Conservation (phyloP, 2,329 filamentous ascomycete genomes). For the Juglanconis juglandina region DNA sequence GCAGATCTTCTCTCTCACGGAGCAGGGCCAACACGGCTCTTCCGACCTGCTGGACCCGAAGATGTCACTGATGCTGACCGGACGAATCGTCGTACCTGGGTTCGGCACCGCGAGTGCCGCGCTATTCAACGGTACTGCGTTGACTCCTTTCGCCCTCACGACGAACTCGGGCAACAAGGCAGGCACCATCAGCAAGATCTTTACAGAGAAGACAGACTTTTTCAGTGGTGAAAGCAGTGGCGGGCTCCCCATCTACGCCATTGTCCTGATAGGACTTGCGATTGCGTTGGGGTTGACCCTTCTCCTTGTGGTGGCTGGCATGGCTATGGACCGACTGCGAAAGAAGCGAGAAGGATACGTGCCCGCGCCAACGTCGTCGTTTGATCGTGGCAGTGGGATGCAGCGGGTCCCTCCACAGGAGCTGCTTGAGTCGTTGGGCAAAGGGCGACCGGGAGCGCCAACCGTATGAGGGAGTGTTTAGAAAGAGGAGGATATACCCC, state of each 20-base stretch:
- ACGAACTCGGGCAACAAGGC: constrained; percentile 60
- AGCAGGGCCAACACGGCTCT: constrained; percentile 55
- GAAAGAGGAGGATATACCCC: constrained; percentile 10
- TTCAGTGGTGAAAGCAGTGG: constrained; percentile 52
- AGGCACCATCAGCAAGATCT: constrained; percentile 76
- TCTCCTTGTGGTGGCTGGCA: constrained; percentile 70
- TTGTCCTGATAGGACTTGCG: constrained; percentile 77
- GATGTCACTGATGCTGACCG: constrained; percentile 79
- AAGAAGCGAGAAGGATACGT: constrained; percentile 77
- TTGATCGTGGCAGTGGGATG: constrained; percentile 57
- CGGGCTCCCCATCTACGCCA: constrained; percentile 14
- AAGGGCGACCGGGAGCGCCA: constrained; percentile 46
- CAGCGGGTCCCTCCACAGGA: constrained; percentile 59
- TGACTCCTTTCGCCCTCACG: constrained; percentile 78
- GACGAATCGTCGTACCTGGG: constrained; percentile 68
- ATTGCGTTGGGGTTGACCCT: constrained; percentile 76
- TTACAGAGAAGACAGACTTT: constrained; percentile 76
- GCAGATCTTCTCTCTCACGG: constrained; percentile 71
- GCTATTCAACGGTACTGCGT: constrained; percentile 77
- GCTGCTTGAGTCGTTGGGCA: constrained; percentile 52
- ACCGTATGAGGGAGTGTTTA: constrained; percentile 39
- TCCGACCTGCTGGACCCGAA: constrained; percentile 62
- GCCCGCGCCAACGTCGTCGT: constrained; percentile 68
- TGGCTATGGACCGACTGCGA: constrained; percentile 71
- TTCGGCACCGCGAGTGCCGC: constrained; percentile 83